Conservation (phyloP, 73 alveolate species). For the Paramecium pentaurelia region DNA sequence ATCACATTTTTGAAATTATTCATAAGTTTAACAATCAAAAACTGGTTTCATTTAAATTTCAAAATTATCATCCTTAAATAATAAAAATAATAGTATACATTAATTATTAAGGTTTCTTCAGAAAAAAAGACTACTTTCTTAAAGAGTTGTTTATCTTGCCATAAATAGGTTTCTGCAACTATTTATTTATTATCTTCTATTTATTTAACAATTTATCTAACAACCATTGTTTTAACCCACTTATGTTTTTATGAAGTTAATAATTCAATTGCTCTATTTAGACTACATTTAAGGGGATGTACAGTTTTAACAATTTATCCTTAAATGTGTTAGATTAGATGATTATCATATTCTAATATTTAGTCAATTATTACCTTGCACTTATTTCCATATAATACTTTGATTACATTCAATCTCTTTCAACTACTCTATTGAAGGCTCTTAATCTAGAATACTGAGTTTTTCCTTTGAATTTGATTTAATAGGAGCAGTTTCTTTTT, state of each 20-base stretch:
- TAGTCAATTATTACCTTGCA: not conserved
- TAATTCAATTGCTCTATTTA: not conserved
- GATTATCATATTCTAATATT: not conserved
- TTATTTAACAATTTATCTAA: not conserved
- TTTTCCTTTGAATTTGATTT: slow-evolving; percentile 20
- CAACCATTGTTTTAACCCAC: not conserved
- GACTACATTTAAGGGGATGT: not conserved
- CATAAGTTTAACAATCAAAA: not conserved
- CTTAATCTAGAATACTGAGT: not conserved
- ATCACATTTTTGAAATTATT: not conserved
- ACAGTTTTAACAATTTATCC: not conserved
- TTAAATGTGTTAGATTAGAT: not conserved
- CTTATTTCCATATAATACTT: not conserved
- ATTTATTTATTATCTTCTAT: not conserved
- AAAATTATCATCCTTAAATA: not conserved
- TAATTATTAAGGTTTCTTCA: not conserved
- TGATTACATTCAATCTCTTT: not conserved
- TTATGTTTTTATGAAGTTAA: not conserved
- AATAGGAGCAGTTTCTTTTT: not conserved
- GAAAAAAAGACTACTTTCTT: not conserved
- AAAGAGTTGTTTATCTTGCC: not conserved
- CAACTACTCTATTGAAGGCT: not conserved
- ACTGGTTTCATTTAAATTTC: not conserved
- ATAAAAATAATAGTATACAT: not conserved
- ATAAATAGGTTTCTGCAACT: not conserved